phyloP scores from a whole-genome alignment of 208 protist genomes.

The Wallacemonas sp. region DNA sequence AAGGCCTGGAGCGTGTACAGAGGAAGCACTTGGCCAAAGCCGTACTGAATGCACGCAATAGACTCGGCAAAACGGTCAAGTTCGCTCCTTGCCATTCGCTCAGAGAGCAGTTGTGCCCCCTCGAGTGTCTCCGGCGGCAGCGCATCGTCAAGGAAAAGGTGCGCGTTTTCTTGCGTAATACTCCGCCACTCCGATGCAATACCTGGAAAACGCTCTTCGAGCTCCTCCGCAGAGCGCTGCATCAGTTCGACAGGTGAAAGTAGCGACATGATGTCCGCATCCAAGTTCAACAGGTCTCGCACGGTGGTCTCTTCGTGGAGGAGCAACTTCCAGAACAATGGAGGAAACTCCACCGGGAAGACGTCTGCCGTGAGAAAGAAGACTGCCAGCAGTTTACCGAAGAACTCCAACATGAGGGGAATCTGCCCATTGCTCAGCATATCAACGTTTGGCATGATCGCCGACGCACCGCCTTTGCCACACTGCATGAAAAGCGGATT shows the following conservation, averaged over 20 bases:
- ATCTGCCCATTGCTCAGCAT: conserved; percentile 59
- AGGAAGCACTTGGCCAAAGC: conserved; percentile 81
- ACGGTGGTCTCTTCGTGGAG: conserved; percentile 60
- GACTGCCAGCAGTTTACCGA: conserved; percentile 92
- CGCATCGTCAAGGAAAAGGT: conserved; percentile 30
- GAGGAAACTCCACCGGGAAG: conserved; percentile 91
- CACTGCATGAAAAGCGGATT: conserved; percentile 89
- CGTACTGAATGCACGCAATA: conserved; percentile 73
- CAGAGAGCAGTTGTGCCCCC: conserved; percentile 53
- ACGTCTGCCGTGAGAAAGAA: conserved; percentile 90
- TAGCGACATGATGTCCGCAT: conserved; percentile 55
- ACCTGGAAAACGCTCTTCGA: conserved; percentile 84
- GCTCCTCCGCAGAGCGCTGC: conserved; percentile 65
- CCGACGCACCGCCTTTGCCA: conserved; percentile 54
- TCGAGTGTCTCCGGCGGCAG: conserved; percentile 55
- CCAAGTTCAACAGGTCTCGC: conserved; percentile 62
- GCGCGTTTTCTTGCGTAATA: conserved; percentile 44
- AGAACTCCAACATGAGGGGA: conserved; percentile 92
- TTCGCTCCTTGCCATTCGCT: conserved; percentile 60
- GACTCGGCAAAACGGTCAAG: conserved; percentile 65
- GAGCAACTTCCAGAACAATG: conserved; percentile 93
- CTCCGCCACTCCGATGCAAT: conserved; percentile 48
- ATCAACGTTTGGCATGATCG: conserved; percentile 73
- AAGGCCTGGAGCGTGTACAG: conserved; percentile 84
- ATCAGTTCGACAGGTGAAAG: conserved; percentile 64